phyloP scores from a whole-genome alignment of 768 basidiomycete genomes.

The Antrodiella citrinella region DNA sequence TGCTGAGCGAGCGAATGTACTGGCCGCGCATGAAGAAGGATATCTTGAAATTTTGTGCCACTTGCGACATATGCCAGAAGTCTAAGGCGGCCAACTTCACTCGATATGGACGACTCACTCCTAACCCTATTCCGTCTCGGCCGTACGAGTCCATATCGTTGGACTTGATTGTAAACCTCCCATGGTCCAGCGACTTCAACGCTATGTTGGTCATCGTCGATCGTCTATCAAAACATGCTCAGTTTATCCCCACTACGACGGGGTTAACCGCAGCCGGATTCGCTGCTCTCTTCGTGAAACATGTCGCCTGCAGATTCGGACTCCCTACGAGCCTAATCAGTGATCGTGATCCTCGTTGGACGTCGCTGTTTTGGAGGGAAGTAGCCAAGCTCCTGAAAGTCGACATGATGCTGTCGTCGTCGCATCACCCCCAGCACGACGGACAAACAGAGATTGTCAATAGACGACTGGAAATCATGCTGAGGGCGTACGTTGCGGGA shows the following conservation, averaged over 20 bases:
- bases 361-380: slow-evolving; percentile 21
- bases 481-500: background rate
- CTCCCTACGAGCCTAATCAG: slow-evolving; percentile 20
- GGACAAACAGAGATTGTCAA: slow-evolving; percentile 30
- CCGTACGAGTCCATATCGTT: slow-evolving; percentile 12
- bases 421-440: slow-evolving; percentile 32
- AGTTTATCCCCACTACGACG: slow-evolving; percentile 19
- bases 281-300: slow-evolving; percentile 5
- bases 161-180: slow-evolving; percentile 7
- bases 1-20: background rate
- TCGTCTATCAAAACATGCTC: slow-evolving; percentile 22
- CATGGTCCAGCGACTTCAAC: slow-evolving; percentile 5
- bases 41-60: background rate
- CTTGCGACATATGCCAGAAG: background rate
- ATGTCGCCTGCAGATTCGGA: slow-evolving; percentile 6
- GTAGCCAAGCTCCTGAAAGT: slow-evolving; percentile 14
- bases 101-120: background rate
- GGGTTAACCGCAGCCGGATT: slow-evolving; percentile 4
- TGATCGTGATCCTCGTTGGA: slow-evolving; percentile 25
- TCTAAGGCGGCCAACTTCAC: background rate
- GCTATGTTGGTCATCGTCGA: slow-evolving; percentile 13
- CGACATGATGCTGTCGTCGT: slow-evolving; percentile 19
- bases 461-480: slow-evolving; percentile 20
- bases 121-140: slow-evolving; percentile 6
- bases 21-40: background rate